Base-by-base conservation (phyloP, 495 filamentous ascomycete species). In the Daldinia bambusicola region DNA sequence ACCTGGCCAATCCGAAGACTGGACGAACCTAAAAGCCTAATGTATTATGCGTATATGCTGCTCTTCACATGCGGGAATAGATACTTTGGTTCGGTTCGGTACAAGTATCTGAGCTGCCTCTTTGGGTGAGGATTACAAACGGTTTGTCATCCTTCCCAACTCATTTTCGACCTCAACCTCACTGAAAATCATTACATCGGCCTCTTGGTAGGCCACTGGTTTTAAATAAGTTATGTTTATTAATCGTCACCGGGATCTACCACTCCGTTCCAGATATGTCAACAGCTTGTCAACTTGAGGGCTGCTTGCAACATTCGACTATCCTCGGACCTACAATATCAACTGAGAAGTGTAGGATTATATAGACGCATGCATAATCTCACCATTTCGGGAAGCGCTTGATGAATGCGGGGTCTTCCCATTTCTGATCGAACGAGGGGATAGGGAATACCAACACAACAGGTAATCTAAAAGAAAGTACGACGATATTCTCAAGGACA, bases 71-170 rank as follows among this genome's bases (percentile, higher is more conserved):
- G 60, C 32, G 31, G 12, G 18, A 40, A 22, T 9, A 10, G n/a
- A 40, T 45, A 48, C 14, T 20, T 62, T 52, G 26, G 26, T 30
- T 26, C 22, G 18, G 48, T 40, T 52, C 48, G 20, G 4, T 38
- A 2, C 9, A 40, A 9, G 1, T 50, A 9, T 10, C 12, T 30
- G 20, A 62, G 45, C 60, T 53, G 43, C 60, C 60, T 62, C 43
- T 62, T 62, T 62, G 41, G 48, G 32, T 62, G 13, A 3, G 34
- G 60, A 31, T 53, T 53, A 51, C 45, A 62, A 62, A 62, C 60
- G 0, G 45, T 62, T 62, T 62, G 22, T 53, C 40, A 52, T 51
- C 55, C 13, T 45, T 43, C 52, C 50, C 30, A 48, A 26, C 55
- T 57, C 52, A 50, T 50, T 14, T 6, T 57, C 34, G 18, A 41